Percentiles rank a stretch among this genome's conserved stretches.
Evolutionary conservation across 164 flowering plant species (phyloP).

Genomic region (Kingdonia uniflora): DNA sequence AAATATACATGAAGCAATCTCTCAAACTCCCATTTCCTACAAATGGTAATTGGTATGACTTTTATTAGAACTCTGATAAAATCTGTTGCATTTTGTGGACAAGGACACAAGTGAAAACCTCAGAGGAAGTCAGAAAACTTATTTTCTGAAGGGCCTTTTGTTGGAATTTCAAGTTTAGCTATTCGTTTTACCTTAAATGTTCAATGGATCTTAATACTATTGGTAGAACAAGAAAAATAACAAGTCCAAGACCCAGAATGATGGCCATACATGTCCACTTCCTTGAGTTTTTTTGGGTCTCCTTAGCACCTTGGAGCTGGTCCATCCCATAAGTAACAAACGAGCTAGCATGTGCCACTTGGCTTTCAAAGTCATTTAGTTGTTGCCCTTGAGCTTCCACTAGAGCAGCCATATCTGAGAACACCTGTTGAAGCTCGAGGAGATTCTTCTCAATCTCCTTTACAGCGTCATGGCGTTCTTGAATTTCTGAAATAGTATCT

Average conservation of each 20-base stretch:
- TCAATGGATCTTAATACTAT: too few relatives aligned
- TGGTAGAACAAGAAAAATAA: conserved; percentile 14
- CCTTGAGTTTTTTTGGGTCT: conserved; percentile 23
- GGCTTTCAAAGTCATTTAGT: conserved; percentile 27
- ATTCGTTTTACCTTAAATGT: too few relatives aligned
- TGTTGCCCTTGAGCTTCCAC: conserved; percentile 34
- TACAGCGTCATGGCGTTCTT: conserved; percentile 26
- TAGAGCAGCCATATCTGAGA: conserved; percentile 31
- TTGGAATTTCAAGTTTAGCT: too few relatives aligned
- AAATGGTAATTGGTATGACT: too few relatives aligned
- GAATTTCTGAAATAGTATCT: conserved; percentile 27
- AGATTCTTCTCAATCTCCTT: conserved; percentile 29
- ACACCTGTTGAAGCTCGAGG: conserved; percentile 30
- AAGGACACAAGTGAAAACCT: too few relatives aligned
- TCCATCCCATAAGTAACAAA: conserved; percentile 22
- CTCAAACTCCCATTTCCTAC: too few relatives aligned
- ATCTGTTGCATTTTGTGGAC: too few relatives aligned
- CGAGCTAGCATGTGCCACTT: conserved; percentile 23
- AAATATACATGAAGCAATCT: too few relatives aligned
- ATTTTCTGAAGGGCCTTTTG: too few relatives aligned
- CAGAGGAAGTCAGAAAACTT: too few relatives aligned
- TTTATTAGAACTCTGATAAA: too few relatives aligned
- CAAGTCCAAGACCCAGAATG: conserved; percentile 3
- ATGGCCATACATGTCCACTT: conserved; percentile 26
- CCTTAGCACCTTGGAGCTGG: conserved; percentile 21